Evolutionary conservation across 495 filamentous ascomycete species (phyloP), one percentile per base, ranked within the genome.

Genomic region (Penicillium cinerascens): DNA sequence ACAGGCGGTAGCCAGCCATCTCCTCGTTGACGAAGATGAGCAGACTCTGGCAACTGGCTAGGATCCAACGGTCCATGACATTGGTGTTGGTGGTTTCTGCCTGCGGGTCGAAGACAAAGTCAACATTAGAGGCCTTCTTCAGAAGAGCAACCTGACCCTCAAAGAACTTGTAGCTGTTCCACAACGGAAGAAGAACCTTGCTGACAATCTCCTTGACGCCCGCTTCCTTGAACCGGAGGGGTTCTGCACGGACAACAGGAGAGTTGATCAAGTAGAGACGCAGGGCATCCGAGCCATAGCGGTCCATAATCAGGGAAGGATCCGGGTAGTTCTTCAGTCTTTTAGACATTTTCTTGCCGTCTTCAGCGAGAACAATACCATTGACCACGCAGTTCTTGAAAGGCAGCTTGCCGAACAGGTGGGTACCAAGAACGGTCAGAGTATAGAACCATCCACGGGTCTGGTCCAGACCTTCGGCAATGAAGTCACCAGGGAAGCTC

Each of bases 271-370:
- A 79, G 63, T 97, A 97, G 6, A 98, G 78, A 47, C 93, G 85
- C 25, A 98, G 81, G 26, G 93, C 93, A 73, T 98, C 93, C 6
- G 92, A 91, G 20, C 93, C 93, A 61, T 96, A 96, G 49, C 85
- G 85, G 42, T 87, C 69, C 79, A 98, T 96, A 57, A 98, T 81
- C 17, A 91, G 65, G 29, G 72, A 72, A 10, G 95, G 93, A 62
- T 97, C 95, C 8, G 95, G 95, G 66, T 97, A 98, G 69, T 98
- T 98, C 77, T 97, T 93, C 36, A 96, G 76, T 37, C 95, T 82
- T 76, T 98, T 98, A 1, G 92, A 97, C 93, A 98, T 98, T 77
- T 98, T 98, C 77, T 96, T 97, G 46, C 93, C 93, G 61, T 97
- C 91, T 68, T 96, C 91, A 6, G 86, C 93, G 26, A 98, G 78